Evolutionary conservation across 2,329 filamentous ascomycete species (phyloP).

Genomic region (Neofusicoccum kwambonambiense): DNA sequence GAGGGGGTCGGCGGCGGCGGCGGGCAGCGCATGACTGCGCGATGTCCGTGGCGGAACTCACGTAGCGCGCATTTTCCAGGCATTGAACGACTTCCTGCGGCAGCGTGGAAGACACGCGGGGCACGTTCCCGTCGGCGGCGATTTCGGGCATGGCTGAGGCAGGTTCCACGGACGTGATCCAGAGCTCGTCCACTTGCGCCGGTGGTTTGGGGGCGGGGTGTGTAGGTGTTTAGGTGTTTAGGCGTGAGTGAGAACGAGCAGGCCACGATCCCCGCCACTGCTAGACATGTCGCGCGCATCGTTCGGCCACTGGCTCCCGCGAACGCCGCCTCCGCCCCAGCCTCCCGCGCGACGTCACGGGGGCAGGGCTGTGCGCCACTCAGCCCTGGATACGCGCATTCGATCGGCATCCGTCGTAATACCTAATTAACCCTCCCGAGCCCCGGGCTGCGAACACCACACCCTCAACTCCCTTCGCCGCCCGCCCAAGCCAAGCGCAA

Average conservation of each 20-base stretch:
- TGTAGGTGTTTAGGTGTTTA: neutral
- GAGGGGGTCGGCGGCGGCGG: constrained; percentile 19
- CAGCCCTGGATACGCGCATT: constrained; percentile 9
- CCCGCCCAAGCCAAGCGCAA: neutral
- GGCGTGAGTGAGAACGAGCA: neutral
- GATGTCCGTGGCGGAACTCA: constrained; percentile 44
- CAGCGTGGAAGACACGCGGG: constrained; percentile 62
- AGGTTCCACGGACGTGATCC: constrained; percentile 38
- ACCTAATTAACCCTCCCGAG: constrained; percentile 11
- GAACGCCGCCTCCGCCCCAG: constrained; percentile 2
- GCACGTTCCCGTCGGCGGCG: neutral
- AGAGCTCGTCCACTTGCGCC: constrained; percentile 58
- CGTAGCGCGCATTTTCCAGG: constrained; percentile 91
- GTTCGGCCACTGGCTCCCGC: neutral
- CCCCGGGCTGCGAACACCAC: neutral
- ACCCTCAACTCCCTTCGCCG: neutral
- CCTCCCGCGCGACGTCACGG: constrained; percentile 8
- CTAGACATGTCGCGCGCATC: neutral
- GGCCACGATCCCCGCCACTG: constrained; percentile 4
- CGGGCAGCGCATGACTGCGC: neutral
- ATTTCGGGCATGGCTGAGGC: constrained; percentile 27
- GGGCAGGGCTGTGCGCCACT: constrained; percentile 5
- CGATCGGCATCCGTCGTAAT: constrained; percentile 11
- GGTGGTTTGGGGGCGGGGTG: constrained; percentile 49
- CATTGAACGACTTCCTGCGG: constrained; percentile 86